Base-by-base conservation (phyloP, 176 grass and related monocot genomes). In the Chloris gayana region DNA sequence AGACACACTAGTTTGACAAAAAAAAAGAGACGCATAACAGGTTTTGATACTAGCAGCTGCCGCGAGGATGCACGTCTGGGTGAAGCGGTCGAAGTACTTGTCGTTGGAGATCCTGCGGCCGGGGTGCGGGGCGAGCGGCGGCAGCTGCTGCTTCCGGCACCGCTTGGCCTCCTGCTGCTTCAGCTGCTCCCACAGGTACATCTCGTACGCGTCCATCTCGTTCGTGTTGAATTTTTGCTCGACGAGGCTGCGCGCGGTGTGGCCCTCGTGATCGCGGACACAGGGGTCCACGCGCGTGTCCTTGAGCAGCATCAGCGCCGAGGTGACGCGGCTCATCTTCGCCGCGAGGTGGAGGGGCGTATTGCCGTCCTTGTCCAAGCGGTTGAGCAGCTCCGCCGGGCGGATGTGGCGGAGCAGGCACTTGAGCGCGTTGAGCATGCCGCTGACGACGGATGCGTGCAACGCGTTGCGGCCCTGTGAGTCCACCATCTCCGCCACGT, bases 401-500 rank as follows among this genome's bases (percentile, higher is more conserved):
- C n/a, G n/a, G n/a, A n/a, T n/a, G n/a, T n/a, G n/a, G n/a, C n/a
- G n/a, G n/a, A n/a, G n/a, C n/a, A n/a, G n/a, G n/a, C n/a, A n/a
- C n/a, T n/a, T n/a, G n/a, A n/a, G n/a, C n/a, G 91, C 84, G 29
- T 51, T 59, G 53, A 76, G 41, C 65, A 84, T 87, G 29, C 87
- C 80, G 60, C 76, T 82, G 17, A 9, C 1, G 30, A 93, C 64
- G 33, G 91, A 82, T 5, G 68, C 9, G 53, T 93, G 91, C 50
- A 93, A 29, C 47, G 91, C 87, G 74, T 84, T 93, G 62, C 45
- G 32, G 18, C 91, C 84, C 4, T 9, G 1, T 14, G 3, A 7
- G 72, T 89, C 83, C 21, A 64, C 47, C 81, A 87, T 83, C 73
- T 93, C 91, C 14, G 49, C 76, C 21, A 60, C 78, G 60, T 90